Percentiles rank a stretch among this genome's conserved stretches.
These are phyloP conservation scores for Stropharia rugosoannulata DNA, from an alignment of 768 basidiomycete genomes.

Conservation along the genomic window DNA sequence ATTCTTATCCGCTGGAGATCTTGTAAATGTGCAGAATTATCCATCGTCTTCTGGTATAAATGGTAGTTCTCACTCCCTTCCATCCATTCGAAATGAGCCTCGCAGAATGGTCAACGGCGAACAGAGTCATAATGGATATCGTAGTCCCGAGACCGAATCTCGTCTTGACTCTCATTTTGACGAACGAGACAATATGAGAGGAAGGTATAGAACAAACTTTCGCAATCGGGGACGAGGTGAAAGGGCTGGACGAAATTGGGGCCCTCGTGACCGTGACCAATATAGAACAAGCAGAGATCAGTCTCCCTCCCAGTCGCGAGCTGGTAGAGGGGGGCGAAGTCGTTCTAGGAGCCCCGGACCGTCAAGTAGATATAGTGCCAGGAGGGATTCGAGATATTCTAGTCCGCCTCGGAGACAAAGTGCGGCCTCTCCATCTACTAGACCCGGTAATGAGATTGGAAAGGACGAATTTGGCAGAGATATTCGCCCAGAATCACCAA, in stretches of 20 bases:
- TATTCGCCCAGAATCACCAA: slow-evolving; percentile 57
- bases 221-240: slow-evolving; percentile 62
- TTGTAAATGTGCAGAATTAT: slow-evolving; percentile 31
- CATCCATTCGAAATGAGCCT: slow-evolving; percentile 44
- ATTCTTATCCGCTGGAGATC: slow-evolving; percentile 25
- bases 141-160: slow-evolving; percentile 50
- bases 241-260: slow-evolving; percentile 48
- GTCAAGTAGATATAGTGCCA: slow-evolving; percentile 50
- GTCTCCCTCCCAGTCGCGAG: slow-evolving; percentile 28
- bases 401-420: slow-evolving; percentile 57
- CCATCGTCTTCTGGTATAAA: slow-evolving; percentile 29
- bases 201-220: slow-evolving; percentile 51
- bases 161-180: slow-evolving; percentile 49
- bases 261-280: slow-evolving; percentile 58
- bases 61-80: slow-evolving; percentile 35
- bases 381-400: slow-evolving; percentile 51
- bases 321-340: slow-evolving; percentile 50
- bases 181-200: slow-evolving; percentile 49
- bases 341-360: slow-evolving; percentile 69
- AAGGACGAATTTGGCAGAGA: slow-evolving; percentile 91
- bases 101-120: slow-evolving; percentile 37
- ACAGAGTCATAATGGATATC: slow-evolving; percentile 44
- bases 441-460: slow-evolving; percentile 30
- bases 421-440: slow-evolving; percentile 24
- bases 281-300: slow-evolving; percentile 41